Evolutionary conservation across 2,329 filamentous ascomycete species (phyloP), one percentile per base, ranked within the genome.

Genomic region (Trichoderma simmonsii): DNA sequence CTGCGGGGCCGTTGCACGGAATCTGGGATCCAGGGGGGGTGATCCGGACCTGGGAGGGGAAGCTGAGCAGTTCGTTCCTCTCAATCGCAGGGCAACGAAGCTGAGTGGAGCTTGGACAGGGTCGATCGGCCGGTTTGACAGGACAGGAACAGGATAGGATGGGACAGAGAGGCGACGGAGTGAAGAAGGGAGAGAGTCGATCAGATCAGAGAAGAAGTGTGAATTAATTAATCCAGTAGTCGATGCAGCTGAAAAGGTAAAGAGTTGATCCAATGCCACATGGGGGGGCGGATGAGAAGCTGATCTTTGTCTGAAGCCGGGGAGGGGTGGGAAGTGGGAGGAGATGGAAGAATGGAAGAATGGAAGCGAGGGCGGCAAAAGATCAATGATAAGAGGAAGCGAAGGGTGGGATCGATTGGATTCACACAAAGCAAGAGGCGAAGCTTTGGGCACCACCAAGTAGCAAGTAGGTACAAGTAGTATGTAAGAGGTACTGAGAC

Each of bases 1-100:
- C 21, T 56, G 69, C 69, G 69, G 69, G 69, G 69, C 69, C 69
- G 69, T 71, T 60, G 60, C 34, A 60, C 69, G 61, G 60, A 34
- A 57, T 43, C 39, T 51, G 43, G 48, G 62, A 8, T 24, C 30
- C 34, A 24, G 56, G 36, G 65, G 65, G 36, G 56, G 6, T 68
- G 66, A 54, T 67, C 63, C 6, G 39, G 56, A 30, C 15, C 66
- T 60, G 26, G 56, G 34, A 48, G 65, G 64, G 64, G 51, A 67
- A 67, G 64, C 64, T 14, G 39, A 54, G 62, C 43, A 48, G 36
- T 51, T 65, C 39, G 62, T 32, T 15, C 7, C 39, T 24, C 48
- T 30, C 48, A 66, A 34, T 34, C n/a, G 59, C 59, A 51, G 43
- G 36, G 36, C 36, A 36, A 26, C 12, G 36, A 39, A 54, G 67